phyloP scores from a whole-genome alignment of 169 alveolate species.

The Plasmodium vinckei region DNA sequence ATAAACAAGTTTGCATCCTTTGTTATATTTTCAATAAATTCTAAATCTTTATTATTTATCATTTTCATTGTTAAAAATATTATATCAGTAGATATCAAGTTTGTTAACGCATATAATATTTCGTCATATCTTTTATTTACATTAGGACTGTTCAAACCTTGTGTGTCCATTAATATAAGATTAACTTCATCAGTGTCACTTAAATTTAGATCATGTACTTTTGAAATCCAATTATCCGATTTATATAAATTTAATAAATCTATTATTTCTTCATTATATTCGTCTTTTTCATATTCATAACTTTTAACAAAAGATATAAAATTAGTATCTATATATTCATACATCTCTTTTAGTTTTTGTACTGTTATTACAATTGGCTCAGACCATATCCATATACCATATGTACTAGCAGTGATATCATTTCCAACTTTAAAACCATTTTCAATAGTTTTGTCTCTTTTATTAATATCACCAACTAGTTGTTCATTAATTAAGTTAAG shows the following conservation, averaged over 20 bases:
- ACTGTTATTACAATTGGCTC: constrained; percentile 79
- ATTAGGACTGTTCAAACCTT: constrained; percentile 83
- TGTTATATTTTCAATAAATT: constrained; percentile 78
- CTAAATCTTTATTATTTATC: constrained; percentile 79
- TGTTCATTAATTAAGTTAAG: constrained; percentile 83
- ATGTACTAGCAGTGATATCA: constrained; percentile 80
- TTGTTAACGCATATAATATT: constrained; percentile 82
- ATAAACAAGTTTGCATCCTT: constrained; percentile 76
- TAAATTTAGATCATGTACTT: constrained; percentile 51
- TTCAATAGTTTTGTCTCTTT: constrained; percentile 57
- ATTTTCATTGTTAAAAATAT: constrained; percentile 80
- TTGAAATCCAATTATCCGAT: constrained; percentile 64
- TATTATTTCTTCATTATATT: constrained; percentile 74
- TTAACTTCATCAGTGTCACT: constrained; percentile 76
- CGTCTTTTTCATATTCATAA: constrained; percentile 74
- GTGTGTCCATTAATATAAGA: constrained; percentile 83
- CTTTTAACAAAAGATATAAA: constrained; percentile 65
- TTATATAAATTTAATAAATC: constrained; percentile 60
- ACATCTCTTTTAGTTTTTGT: constrained; percentile 45
- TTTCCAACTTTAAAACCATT: constrained; percentile 80
- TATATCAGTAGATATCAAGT: constrained; percentile 81
- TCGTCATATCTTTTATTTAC: constrained; percentile 83
- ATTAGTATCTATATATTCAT: constrained; percentile 53
- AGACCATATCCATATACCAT: constrained; percentile 87
- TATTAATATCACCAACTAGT: constrained; percentile 67